Evolutionary conservation across 2,329 filamentous ascomycete genomes (phyloP).

Genomic region (Emergomyces orientalis): DNA sequence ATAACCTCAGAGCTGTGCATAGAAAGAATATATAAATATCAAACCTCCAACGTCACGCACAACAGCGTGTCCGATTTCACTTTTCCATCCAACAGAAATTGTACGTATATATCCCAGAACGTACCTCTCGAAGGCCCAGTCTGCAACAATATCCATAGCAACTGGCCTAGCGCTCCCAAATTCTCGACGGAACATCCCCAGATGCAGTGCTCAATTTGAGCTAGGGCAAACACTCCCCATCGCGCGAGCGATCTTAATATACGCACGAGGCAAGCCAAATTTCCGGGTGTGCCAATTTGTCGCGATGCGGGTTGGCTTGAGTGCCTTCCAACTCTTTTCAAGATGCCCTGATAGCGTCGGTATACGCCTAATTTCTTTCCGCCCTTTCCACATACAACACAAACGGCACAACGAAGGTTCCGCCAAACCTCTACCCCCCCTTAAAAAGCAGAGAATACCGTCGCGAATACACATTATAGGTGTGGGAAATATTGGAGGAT

Average conservation of each 20-base stretch:
- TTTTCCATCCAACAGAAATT: background rate
- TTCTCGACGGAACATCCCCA: background rate
- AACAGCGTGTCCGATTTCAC: background rate
- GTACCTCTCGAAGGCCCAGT: background rate
- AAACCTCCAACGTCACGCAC: background rate
- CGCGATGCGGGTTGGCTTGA: background rate
- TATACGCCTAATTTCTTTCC: background rate
- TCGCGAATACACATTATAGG: slow-evolving; percentile 64
- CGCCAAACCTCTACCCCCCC: background rate
- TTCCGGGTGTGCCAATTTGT: background rate
- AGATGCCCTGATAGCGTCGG: background rate
- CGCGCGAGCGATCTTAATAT: background rate
- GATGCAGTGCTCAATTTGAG: background rate
- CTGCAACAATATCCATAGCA: background rate
- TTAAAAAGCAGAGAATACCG: background rate
- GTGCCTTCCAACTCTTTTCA: background rate
- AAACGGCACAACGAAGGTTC: background rate
- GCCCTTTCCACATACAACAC: background rate
- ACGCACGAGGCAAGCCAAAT: background rate
- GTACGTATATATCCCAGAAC: background rate
- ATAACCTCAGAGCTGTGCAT: background rate
- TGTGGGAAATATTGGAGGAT: slow-evolving; percentile 67
- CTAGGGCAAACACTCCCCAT: background rate
- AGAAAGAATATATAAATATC: background rate
- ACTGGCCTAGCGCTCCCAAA: background rate